A percentile compares a stretch with the other conserved stretches of the same genome.
These are phyloP conservation scores for Biscogniauxia mediterranea DNA, from an alignment of 2,329 filamentous ascomycete species.

Conservation along the genomic window DNA sequence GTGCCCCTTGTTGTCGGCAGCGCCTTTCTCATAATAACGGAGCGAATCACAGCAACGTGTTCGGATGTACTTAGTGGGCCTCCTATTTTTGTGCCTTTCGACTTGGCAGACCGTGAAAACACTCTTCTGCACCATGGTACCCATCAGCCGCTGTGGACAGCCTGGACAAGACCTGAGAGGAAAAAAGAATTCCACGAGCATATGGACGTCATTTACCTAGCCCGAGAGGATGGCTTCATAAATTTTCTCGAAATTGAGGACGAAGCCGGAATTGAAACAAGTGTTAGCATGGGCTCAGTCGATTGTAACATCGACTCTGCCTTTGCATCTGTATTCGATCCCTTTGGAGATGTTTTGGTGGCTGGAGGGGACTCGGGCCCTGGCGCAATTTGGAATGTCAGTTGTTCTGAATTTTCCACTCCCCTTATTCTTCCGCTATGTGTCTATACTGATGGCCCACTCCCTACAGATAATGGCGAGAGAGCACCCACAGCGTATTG, in stretches of 20 bases:
- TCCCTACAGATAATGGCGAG: conserved; percentile 51
- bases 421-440: background rate
- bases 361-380: conserved; percentile 75
- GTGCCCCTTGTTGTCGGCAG: conserved; percentile 70
- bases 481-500: conserved; percentile 51
- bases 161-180: conserved; percentile 79
- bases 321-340: conserved; percentile 72
- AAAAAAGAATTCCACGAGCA: conserved; percentile 58
- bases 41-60: conserved; percentile 56
- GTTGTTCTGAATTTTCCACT: conserved; percentile 18
- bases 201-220: conserved; percentile 80
- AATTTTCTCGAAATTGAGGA: conserved; percentile 68
- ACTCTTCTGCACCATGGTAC: conserved; percentile 48
- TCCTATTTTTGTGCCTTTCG: conserved; percentile 46
- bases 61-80: conserved; percentile 52
- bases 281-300: conserved; percentile 62
- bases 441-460: conserved; percentile 7
- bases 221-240: conserved; percentile 82
- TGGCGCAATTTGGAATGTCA: conserved; percentile 72
- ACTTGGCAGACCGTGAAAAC: conserved; percentile 38
- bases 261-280: conserved; percentile 52
- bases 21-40: conserved; percentile 68
- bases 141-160: conserved; percentile 67
- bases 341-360: conserved; percentile 73
- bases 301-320: conserved; percentile 75